Evolutionary conservation across 345 rosid genomes (phyloP).

Genomic region (Gossypium thurberi): DNA sequence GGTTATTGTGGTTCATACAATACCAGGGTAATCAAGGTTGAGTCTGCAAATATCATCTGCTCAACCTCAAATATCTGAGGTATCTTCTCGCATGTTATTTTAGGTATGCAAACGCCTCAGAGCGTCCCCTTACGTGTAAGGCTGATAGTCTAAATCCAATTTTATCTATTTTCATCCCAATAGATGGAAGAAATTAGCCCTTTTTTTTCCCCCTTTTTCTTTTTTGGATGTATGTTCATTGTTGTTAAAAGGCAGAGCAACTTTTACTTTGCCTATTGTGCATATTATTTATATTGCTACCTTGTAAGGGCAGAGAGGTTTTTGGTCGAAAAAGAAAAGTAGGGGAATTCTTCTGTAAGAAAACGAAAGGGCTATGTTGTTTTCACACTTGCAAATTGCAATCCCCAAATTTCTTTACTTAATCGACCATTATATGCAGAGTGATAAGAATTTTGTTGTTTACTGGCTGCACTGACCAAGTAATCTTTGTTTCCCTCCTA

Average conservation of each 20-base stretch:
- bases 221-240: background rate
- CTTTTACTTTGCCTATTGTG: background rate
- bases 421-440: background rate
- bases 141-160: background rate
- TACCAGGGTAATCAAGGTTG: conserved; percentile 38
- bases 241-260: background rate
- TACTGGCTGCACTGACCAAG: background rate
- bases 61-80: conserved; percentile 14
- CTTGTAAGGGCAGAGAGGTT: background rate
- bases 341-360: background rate
- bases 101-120: conserved; percentile 8
- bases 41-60: conserved; percentile 12
- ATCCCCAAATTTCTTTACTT: background rate
- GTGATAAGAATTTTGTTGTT: background rate
- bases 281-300: background rate
- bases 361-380: background rate
- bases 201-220: background rate
- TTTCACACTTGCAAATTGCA: background rate
- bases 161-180: background rate
- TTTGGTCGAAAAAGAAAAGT: too few relatives aligned
- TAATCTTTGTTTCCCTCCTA: background rate
- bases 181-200: background rate
- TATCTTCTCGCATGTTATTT: background rate
- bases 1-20: conserved; percentile 58
- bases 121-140: background rate